These are phyloP conservation scores for Xylariomycetidae sp. DNA, from an alignment of 2,329 filamentous ascomycete species.

Conservation along the genomic window DNA sequence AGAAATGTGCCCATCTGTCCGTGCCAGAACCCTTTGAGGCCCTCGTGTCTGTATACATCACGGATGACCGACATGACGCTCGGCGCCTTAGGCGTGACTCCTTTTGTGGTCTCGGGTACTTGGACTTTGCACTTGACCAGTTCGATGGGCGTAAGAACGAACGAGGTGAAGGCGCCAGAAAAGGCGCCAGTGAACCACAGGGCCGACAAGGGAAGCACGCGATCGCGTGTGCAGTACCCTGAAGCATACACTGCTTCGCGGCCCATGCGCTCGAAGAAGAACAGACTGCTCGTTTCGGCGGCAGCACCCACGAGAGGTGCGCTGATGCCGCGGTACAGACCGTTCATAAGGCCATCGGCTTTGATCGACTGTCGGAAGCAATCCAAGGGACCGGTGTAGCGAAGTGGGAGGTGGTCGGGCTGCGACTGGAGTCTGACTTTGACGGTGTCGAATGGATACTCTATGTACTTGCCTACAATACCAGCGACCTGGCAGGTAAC, in stretches of 20 bases:
- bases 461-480: conserved; percentile 88
- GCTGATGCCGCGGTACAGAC: conserved; percentile 87
- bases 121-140: conserved; percentile 99
- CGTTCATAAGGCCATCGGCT: conserved; percentile 64
- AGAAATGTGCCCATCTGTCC: conserved; percentile 91
- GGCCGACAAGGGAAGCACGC: conserved; percentile 65
- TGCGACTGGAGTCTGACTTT: conserved; percentile 98
- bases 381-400: conserved; percentile 81
- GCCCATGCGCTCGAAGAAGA: conserved; percentile 80
- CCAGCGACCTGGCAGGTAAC: conserved; percentile 61
- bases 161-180: conserved; percentile 81
- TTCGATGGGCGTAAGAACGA: conserved; percentile 91
- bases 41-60: conserved; percentile 76
- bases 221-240: conserved; percentile 42
- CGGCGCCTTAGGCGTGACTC: conserved; percentile 40
- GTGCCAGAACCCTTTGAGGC: conserved; percentile 85
- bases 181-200: conserved; percentile 78
- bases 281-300: conserved; percentile 84
- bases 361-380: conserved; percentile 85
- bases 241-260: conserved; percentile 56
- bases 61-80: conserved; percentile 66
- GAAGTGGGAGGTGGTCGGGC: conserved; percentile 72
- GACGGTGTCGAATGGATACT: conserved; percentile 97
- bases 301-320: conserved; percentile 88
- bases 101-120: conserved; percentile 48